phyloP scores from a whole-genome alignment of 2,329 filamentous ascomycete genomes.

The Ophiostoma montium region DNA sequence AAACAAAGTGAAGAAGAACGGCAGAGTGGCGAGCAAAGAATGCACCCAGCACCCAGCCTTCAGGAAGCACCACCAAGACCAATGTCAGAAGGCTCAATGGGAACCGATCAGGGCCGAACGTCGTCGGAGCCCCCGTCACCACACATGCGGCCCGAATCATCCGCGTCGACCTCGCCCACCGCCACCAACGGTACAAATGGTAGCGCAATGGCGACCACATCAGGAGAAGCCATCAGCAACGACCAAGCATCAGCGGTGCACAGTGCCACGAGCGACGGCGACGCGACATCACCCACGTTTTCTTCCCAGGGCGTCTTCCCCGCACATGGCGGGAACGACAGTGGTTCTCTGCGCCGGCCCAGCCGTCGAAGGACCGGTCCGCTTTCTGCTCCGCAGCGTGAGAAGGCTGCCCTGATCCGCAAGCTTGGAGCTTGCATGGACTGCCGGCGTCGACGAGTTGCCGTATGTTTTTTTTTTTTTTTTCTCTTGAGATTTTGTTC shows the following conservation, averaged over 20 bases:
- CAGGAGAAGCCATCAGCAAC: slow-evolving; percentile 25
- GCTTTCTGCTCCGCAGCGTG: slow-evolving; percentile 41
- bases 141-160: slow-evolving; percentile 33
- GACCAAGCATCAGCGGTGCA: background rate
- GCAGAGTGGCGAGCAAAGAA: slow-evolving; percentile 12
- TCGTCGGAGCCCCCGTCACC: slow-evolving; percentile 18
- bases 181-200: slow-evolving; percentile 33
- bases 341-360: slow-evolving; percentile 37
- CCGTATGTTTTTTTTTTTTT: slow-evolving; percentile 5
- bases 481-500: background rate
- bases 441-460: slow-evolving; percentile 20
- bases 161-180: slow-evolving; percentile 38
- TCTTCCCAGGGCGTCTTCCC: slow-evolving; percentile 38
- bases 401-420: slow-evolving; percentile 44
- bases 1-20: background rate
- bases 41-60: slow-evolving; percentile 21
- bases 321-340: slow-evolving; percentile 39
- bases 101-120: slow-evolving; percentile 11
- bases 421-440: slow-evolving; percentile 44
- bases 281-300: slow-evolving; percentile 33
- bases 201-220: slow-evolving; percentile 19
- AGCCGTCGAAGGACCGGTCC: slow-evolving; percentile 46
- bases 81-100: slow-evolving; percentile 10
- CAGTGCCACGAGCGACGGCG: slow-evolving; percentile 27
- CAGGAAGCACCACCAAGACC: slow-evolving; percentile 18